Evolutionary conservation across 2,329 filamentous ascomycete species (phyloP).

Genomic region (Ceratocystis smalleyi): DNA sequence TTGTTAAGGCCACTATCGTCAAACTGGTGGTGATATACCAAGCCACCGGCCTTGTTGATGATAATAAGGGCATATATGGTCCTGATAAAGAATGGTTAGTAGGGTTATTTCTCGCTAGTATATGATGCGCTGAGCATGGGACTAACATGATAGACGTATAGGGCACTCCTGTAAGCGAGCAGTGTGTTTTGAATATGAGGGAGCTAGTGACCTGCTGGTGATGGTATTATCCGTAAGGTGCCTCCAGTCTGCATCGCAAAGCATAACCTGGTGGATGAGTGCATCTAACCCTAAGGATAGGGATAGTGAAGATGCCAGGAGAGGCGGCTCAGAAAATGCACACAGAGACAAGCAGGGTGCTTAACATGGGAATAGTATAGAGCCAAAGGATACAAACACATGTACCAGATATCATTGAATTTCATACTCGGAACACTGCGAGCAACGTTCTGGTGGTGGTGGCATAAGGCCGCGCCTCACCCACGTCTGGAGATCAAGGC

Average conservation of each 20-base stretch:
- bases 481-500: background rate
- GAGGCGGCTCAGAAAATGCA: background rate
- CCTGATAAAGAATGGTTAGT: constrained; percentile 35
- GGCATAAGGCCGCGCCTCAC: background rate
- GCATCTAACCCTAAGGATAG: background rate
- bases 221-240: background rate
- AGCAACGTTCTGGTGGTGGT: background rate
- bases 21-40: constrained; percentile 93
- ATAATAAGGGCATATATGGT: constrained; percentile 89
- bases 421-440: background rate
- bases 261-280: background rate
- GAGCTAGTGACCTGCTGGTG: background rate
- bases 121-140: background rate
- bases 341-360: background rate
- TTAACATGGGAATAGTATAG: background rate
- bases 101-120: background rate
- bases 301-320: background rate
- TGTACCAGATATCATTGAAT: background rate
- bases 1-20: constrained; percentile 70
- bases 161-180: background rate
- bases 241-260: background rate
- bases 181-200: background rate
- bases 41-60: constrained; percentile 95
- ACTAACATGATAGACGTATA: background rate
- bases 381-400: background rate